Percentiles rank a stretch among this genome's conserved stretches.
Evolutionary conservation across 495 filamentous ascomycete genomes (phyloP).

Genomic region (Terfezia boudieri): DNA sequence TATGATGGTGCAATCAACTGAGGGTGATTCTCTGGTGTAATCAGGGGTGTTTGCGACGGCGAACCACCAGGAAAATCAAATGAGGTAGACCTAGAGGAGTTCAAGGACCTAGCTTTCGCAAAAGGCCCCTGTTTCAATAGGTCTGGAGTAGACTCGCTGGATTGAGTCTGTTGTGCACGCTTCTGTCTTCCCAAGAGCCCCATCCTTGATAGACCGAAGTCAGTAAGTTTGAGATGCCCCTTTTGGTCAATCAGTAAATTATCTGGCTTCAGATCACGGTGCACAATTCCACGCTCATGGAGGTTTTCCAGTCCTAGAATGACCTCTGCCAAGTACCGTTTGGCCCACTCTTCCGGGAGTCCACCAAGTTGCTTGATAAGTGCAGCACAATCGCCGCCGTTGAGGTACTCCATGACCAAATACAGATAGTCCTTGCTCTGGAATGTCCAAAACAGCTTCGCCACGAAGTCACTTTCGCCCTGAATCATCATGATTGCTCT

Average conservation of each 20-base stretch:
- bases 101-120: constrained; percentile 56
- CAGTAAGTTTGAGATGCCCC: constrained; percentile 88
- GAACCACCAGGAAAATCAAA: constrained; percentile 61
- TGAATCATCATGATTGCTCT: constrained; percentile 99
- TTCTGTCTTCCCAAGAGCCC: constrained; percentile 91
- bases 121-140: constrained; percentile 84
- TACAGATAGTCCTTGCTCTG: constrained; percentile 98
- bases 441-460: constrained; percentile 98
- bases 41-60: constrained; percentile 43
- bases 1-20: constrained; percentile 71
- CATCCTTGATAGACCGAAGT: constrained; percentile 95
- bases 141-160: constrained; percentile 65
- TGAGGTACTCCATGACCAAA: constrained; percentile 96
- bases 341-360: constrained; percentile 87
- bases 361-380: constrained; percentile 83
- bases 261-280: constrained; percentile 91
- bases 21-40: constrained; percentile 51
- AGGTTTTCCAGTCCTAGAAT: constrained; percentile 88
- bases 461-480: constrained; percentile 96
- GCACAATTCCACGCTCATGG: constrained; percentile 80
- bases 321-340: constrained; percentile 90
- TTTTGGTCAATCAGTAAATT: constrained; percentile 94
- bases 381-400: constrained; percentile 90
- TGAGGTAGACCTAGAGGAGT: constrained; percentile 87
- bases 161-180: constrained; percentile 54